Evolutionary conservation across 192 early-diverging fungal genomes (phyloP), one percentile per base, ranked within the genome.

Genomic region (Phycomyces blakesleeanus): DNA sequence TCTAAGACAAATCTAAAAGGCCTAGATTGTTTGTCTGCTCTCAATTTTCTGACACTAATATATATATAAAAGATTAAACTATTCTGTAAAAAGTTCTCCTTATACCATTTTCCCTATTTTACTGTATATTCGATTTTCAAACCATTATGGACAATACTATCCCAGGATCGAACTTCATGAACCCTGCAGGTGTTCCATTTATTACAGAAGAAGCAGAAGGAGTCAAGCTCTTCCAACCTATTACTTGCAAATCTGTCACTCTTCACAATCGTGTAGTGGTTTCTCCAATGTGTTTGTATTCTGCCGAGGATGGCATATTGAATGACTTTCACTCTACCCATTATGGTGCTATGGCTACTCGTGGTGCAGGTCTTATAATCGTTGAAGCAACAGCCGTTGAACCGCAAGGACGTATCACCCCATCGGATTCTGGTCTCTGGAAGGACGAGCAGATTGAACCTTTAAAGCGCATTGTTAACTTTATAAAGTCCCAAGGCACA

Each of bases 231-330:
- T 92, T 89, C 73, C 69, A 79, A 60, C 92, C 94, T 0, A 71
- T 93, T 40, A 83, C 67, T 0, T 71, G 91, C 66, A 85, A 89
- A 56, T 70, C 71, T 1, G 52, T 89, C 53, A 87, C 82, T 6
- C 77, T 93, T 62, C 87, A 88, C 49, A 95, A 95, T 74, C 82
- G 91, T n/a, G 68, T 90, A n/a, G 77, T 75, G 4, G 85, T 92
- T 42, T 81, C 89, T n/a, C 93, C 93, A 41, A 94, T 93, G 92
- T 92, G 91, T 77, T 84, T 81, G 82, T 91, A 90, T 76, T 85
- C 84, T 20, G 67, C 80, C 7, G 57, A 80, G 3, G 86, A 91
- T 69, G 90, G 90, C 0, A 78, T 80, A 47, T 67, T 85, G 18
- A 89, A 78, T n/a, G 83, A 89, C 66, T 89, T 79, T 51, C 88